phyloP scores from a whole-genome alignment of 495 filamentous ascomycete species.

The Corynascus novoguineensis region DNA sequence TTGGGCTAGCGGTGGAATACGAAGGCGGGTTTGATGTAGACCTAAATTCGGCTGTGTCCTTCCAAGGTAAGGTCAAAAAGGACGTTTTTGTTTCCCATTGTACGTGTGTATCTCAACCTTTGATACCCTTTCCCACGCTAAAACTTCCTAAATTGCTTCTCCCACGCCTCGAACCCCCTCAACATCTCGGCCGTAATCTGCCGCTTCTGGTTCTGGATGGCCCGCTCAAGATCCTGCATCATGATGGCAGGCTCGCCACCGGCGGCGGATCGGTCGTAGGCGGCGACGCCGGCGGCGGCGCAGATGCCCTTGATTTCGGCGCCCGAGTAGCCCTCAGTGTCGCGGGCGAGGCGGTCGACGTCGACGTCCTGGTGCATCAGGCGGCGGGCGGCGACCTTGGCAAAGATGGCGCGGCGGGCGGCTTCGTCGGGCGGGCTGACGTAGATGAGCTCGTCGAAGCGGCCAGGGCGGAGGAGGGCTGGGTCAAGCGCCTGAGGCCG shows the following conservation, averaged over 20 bases:
- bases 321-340: conserved; percentile 77
- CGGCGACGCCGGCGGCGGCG: conserved; percentile 39
- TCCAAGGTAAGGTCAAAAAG: too few species aligned
- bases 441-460: conserved; percentile 86
- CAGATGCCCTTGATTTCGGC: conserved; percentile 86
- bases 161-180: conserved; percentile 63
- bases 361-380: conserved; percentile 60
- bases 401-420: conserved; percentile 71
- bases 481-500: conserved; percentile 81
- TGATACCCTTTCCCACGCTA: conserved; percentile 8
- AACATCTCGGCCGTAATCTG: conserved; percentile 65
- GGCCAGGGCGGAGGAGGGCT: conserved; percentile 79
- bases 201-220: conserved; percentile 56
- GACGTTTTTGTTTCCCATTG: background rate
- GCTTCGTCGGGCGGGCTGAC: conserved; percentile 75
- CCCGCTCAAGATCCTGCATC: conserved; percentile 59
- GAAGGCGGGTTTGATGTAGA: too few species aligned
- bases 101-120: background rate
- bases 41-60: too few species aligned
- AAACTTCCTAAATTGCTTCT: conserved; percentile 35
- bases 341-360: conserved; percentile 57
- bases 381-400: conserved; percentile 53
- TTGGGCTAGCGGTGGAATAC: too few species aligned
- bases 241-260: conserved; percentile 44
- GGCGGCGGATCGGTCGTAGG: conserved; percentile 32